A percentile compares a stretch with the other conserved stretches of the same genome.
These are phyloP conservation scores for Lecanoromycetidae sp. DNA, from an alignment of 2,329 filamentous ascomycete genomes.

Conservation along the genomic window DNA sequence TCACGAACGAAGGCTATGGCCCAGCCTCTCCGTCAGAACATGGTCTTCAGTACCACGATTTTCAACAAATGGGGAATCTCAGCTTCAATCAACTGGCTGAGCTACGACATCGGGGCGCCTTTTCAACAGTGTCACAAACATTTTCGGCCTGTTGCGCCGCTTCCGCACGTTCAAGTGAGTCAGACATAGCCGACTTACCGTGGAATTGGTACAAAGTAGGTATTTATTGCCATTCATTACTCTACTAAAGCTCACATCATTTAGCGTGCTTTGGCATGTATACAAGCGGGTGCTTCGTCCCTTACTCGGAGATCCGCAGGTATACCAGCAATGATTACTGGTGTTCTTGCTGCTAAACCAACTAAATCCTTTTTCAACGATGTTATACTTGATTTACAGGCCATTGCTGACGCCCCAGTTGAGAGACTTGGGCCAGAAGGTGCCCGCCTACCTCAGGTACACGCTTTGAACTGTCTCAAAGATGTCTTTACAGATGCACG, in stretches of 20 bases:
- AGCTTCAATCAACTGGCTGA: conserved; percentile 73
- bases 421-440: conserved; percentile 29
- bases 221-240: neutral
- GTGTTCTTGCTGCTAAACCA: conserved; percentile 59
- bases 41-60: conserved; percentile 44
- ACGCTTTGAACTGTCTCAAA: conserved; percentile 86
- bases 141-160: conserved; percentile 69
- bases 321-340: conserved; percentile 74
- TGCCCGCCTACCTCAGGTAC: conserved; percentile 69
- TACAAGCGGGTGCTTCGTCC: conserved; percentile 63
- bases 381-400: conserved; percentile 43
- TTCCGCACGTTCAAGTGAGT: conserved; percentile 41
- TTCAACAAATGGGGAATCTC: conserved; percentile 56
- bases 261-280: conserved; percentile 31
- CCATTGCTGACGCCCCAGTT: conserved; percentile 26
- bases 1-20: conserved; percentile 42
- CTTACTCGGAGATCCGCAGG: conserved; percentile 82
- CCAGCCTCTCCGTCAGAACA: conserved; percentile 28
- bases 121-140: conserved; percentile 82
- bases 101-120: conserved; percentile 80
- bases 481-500: conserved; percentile 79
- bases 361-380: conserved; percentile 45
- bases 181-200: conserved; percentile 39
- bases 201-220: conserved; percentile 58
- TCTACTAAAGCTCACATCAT: conserved; percentile 16